A percentile compares a stretch with the other conserved stretches of the same genome.
phyloP scores from a whole-genome alignment of 192 early-diverging fungal genomes.

The Allomyces arbusculus region DNA sequence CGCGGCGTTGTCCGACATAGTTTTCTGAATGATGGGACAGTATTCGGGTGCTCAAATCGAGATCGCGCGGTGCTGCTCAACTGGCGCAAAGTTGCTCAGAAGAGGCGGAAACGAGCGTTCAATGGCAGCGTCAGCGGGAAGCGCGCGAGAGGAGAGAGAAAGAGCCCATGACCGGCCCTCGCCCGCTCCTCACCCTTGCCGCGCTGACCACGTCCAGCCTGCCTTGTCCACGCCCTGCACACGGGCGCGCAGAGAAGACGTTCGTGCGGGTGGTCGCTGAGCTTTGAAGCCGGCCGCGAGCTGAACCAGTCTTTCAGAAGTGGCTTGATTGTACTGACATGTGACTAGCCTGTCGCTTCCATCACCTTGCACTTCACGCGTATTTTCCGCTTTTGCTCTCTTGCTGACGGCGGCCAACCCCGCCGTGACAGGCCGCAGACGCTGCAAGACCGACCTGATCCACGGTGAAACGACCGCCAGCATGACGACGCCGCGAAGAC shows the following conservation, averaged over 20 bases:
- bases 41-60: no score
- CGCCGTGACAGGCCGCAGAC: no score
- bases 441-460: no score
- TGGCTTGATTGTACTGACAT: neutral
- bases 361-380: no score
- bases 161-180: neutral
- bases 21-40: no score
- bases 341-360: no score
- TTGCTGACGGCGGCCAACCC: no score
- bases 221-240: conserved; percentile 2
- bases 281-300: neutral
- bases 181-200: conserved; percentile 1
- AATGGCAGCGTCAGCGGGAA: conserved; percentile 1
- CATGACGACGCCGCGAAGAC: no score
- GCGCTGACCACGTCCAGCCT: conserved; percentile 2
- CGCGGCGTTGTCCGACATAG: neutral
- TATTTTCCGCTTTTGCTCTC: no score
- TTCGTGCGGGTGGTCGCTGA: conserved; percentile 2
- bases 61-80: neutral
- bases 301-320: neutral
- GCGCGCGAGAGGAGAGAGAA: neutral
- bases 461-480: no score
- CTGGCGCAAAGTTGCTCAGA: neutral
- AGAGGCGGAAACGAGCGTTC: neutral
- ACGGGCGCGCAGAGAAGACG: neutral